Base-by-base conservation (phyloP, 2,329 filamentous ascomycete species). In the Domatiomyces globalis region DNA sequence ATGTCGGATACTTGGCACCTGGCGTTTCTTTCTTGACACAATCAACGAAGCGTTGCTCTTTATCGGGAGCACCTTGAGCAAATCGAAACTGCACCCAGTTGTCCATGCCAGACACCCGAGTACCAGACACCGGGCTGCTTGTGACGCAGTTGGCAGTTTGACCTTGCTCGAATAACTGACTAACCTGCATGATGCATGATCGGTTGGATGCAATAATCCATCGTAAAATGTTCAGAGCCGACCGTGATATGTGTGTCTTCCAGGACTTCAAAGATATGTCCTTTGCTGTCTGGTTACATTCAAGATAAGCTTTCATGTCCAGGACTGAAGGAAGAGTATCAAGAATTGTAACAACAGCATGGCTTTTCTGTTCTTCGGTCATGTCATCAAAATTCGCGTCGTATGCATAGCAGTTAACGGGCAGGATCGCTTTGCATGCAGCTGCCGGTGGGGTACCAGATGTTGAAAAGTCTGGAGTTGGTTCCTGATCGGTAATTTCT, bases 121-220 rank as follows among this genome's bases (percentile, higher is more conserved):
- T 55, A 49, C 49, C 45, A 1, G 25, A 9, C 33, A 48, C 29
- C 12, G 39, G 36, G n/a, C 12, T 12, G 5, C 17, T 19, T 7
- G 19, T 5, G 15, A 54, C 62, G 7, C 60, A 57, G 9, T 61
- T 51, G 3, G 63, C 17, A 5, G 33, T 15, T 15, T 39, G 33
- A 15, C 5, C 33, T 5, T 10, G 33, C 33, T 15, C 4, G 2
- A 39, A 15, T 3, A 47, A 33, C 43, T 68, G 67, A 44, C 83
- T 79, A 15, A 92, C 81, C 58, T 90, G 81, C 45, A 90, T 74
- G 54, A 95, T 92, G 59, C 83, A 89, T 0, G 89, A 90, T 45
- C 87, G 76, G 61, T 95, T 95, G 0, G 88, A 94, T 0, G 88
- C 85, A 52, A 95, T 79, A 54, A 95, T 85, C 89, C 89, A 95